Evolutionary conservation across 2,329 filamentous ascomycete species (phyloP).

Genomic region (Cercospora sp.): DNA sequence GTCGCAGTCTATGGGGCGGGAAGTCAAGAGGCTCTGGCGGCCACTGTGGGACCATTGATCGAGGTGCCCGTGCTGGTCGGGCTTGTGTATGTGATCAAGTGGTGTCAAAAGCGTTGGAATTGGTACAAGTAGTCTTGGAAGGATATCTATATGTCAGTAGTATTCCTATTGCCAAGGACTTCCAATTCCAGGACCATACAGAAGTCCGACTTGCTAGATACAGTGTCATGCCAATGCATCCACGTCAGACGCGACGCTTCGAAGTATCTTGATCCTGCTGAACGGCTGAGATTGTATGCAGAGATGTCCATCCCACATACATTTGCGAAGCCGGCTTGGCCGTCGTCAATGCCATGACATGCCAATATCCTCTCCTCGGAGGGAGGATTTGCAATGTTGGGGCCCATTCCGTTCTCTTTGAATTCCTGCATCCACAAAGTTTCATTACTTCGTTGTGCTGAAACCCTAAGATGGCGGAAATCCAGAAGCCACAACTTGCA

Average conservation of each 20-base stretch:
- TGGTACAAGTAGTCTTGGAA: conserved; percentile 48
- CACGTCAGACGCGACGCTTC: background rate
- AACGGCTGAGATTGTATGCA: background rate
- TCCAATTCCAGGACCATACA: background rate
- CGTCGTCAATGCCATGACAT: background rate
- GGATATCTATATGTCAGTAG: background rate
- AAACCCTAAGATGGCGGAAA: background rate
- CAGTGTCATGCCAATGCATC: background rate
- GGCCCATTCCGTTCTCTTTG: background rate
- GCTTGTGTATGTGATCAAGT: conserved; percentile 72
- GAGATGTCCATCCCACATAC: background rate
- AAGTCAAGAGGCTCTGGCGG: conserved; percentile 77
- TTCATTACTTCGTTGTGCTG: background rate
- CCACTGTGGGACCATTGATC: conserved; percentile 81
- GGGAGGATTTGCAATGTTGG: background rate
- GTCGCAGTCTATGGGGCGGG: conserved; percentile 76
- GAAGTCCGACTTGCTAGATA: background rate
- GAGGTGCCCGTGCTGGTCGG: conserved; percentile 80
- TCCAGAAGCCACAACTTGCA: background rate
- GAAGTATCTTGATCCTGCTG: background rate
- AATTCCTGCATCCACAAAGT: background rate
- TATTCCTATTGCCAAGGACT: background rate
- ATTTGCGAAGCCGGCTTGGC: background rate
- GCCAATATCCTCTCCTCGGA: background rate
- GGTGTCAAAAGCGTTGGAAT: conserved; percentile 55